Conservation (phyloP, 768 basidiomycete genomes). For the Dendrothele bispora region DNA sequence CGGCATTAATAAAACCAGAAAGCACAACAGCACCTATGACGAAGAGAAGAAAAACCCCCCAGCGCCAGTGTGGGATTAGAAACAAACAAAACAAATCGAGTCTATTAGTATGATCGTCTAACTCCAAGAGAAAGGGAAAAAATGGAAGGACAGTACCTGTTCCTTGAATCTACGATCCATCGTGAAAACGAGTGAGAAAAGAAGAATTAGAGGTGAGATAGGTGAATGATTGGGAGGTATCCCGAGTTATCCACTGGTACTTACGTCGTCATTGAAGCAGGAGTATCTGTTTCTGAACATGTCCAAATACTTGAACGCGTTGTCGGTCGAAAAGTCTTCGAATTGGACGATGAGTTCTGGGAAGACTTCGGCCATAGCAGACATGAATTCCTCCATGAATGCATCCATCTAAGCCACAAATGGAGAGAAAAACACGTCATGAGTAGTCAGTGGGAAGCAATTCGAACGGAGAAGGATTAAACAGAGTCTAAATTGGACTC, state of each 20-base stretch:
- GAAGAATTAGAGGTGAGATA: slow-evolving; percentile 6
- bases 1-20: slow-evolving; percentile 75
- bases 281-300: slow-evolving; percentile 57
- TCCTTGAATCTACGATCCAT: slow-evolving; percentile 51
- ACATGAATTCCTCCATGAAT: slow-evolving; percentile 80
- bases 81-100: too few species aligned
- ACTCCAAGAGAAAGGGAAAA: background rate
- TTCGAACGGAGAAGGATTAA: too few species aligned
- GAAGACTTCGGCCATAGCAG: slow-evolving; percentile 61
- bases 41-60: too few species aligned
- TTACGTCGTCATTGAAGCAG: slow-evolving; percentile 74
- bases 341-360: slow-evolving; percentile 73
- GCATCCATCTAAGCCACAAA: slow-evolving; percentile 51
- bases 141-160: slow-evolving; percentile 54
- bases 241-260: slow-evolving; percentile 22
- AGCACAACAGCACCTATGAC: slow-evolving; percentile 65
- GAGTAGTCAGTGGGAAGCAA: background rate
- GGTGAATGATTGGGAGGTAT: background rate
- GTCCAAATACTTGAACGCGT: slow-evolving; percentile 73
- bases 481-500: too few species aligned
- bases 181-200: background rate
- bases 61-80: too few species aligned
- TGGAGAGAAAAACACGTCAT: background rate
- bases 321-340: slow-evolving; percentile 77
- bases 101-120: too few species aligned